Evolutionary conservation across 495 filamentous ascomycete species (phyloP), one percentile per base, ranked within the genome.

Genomic region (Penicillium paxilli): DNA sequence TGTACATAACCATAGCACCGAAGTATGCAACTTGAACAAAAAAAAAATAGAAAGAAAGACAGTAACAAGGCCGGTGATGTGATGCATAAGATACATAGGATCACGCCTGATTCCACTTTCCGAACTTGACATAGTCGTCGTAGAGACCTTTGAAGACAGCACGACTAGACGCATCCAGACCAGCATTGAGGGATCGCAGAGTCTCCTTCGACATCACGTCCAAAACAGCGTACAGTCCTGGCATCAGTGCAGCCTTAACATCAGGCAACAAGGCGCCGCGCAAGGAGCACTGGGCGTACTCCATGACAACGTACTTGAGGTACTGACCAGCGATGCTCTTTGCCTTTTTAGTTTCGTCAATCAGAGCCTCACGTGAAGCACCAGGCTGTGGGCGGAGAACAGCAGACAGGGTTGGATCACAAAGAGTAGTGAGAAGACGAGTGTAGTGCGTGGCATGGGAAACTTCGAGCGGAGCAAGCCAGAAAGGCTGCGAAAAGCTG

Each of bases 351-450:
- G 86, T 87, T 51, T 89, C 84, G 51, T 92, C 90, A 46, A 83
- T 87, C 14, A 96, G 79, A 11, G 70, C 71, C 22, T 74, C 67
- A 46, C 70, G 65, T n/a, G 68, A 64, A 5, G 57, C 55, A 17
- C 65, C 62, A 9, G 68, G 58, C 40, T 70, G 75, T 1, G 75
- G 67, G 12, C 79, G 74, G 5, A 85, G 73, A 1, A 91, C 86
- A 4, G 87, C 87, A 0, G 86, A 91, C 14, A 83, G 82, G 12
- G 85, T 88, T 12, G 92, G 92, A 49, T 92, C 87, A 67, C 88
- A 91, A 48, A 96, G 80, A 3, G 88, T 78, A 5, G 84, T 88
- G 25, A 96, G 73, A 22, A 95, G 79, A 5, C 90, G 83, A 6
- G 88, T 76, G 66, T 85, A 91, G 23, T 78, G 74, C 35, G 77